Conservation (phyloP, 2,329 filamentous ascomycete species). For the Rachicladosporium sp. region DNA sequence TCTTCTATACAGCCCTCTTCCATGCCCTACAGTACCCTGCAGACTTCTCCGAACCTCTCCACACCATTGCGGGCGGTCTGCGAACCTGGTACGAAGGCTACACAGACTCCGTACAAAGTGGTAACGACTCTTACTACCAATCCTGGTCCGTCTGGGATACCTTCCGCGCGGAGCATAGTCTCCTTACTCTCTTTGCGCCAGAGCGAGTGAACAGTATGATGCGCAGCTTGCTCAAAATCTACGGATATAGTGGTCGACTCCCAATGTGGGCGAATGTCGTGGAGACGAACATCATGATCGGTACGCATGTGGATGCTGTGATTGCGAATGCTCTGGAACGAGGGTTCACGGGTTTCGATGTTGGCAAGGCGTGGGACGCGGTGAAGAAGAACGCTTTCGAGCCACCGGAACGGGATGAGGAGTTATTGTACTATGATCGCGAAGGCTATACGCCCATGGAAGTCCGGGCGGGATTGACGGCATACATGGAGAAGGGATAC, state of each 20-base stretch:
- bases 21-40: constrained; percentile 37
- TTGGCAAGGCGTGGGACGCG: constrained; percentile 31
- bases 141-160: constrained; percentile 42
- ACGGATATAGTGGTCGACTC: constrained; percentile 34
- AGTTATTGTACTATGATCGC: constrained; percentile 36
- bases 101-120: constrained; percentile 31
- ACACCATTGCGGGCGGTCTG: constrained; percentile 7
- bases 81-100: constrained; percentile 36
- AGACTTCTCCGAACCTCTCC: constrained; percentile 35
- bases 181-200: constrained; percentile 34
- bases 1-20: constrained; percentile 37
- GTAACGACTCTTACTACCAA: constrained; percentile 37
- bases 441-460: constrained; percentile 36
- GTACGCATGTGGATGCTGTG: constrained; percentile 37
- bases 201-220: constrained; percentile 39
- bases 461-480: constrained; percentile 34
- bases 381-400: constrained; percentile 35
- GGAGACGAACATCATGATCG: constrained; percentile 41
- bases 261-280: constrained; percentile 40
- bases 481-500: constrained; percentile 34
- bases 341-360: constrained; percentile 33
- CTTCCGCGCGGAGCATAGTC: constrained; percentile 35
- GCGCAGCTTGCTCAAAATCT: constrained; percentile 33
- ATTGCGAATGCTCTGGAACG: constrained; percentile 35
- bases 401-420: constrained; percentile 32